Base-by-base conservation (phyloP, 2,329 filamentous ascomycete species). In the Talaromyces sp. region DNA sequence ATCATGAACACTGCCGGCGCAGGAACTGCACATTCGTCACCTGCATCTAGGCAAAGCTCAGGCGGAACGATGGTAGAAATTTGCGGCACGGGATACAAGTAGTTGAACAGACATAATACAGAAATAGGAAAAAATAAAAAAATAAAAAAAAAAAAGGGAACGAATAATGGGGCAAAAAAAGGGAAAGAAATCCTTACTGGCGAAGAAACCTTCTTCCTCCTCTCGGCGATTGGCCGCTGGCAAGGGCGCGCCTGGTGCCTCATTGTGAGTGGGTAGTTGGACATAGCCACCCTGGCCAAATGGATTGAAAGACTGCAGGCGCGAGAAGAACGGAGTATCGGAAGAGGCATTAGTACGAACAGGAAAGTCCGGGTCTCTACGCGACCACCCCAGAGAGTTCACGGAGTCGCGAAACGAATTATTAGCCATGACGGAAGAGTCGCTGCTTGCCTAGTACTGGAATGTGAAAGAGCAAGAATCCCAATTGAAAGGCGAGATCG, bases 201-300 rank as follows among this genome's bases (percentile, higher is more conserved):
- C 87, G 84, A 97, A 92, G 86, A 90, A 97, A 60, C 87, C 90
- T 76, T 97, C 94, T 71, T 97, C 93, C 75, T 97, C 94, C 70
- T 97, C 92, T 65, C 92, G 86, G 67, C 92, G 84, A 69, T 74
- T 90, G 57, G 90, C 85, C 56, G 91, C 91, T 47, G 93, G 93
- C 45, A 97, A 78, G 61, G 92, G 91, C 60, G 93, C 91, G 44
- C 91, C 91, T 32, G 90, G 81, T 62, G 83, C 82, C 70, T 96
- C 92, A 63, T 64, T 63, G 44, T 86, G 87, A 47, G 90, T 94
- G 51, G 94, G 93, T 45, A 99, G 85, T 72, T 89, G 87, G 62
- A 97, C 88, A 82, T 96, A 95, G 72, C 92, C 91, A 71, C 87
- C 83, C 51, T 70, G 63, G 51, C 86, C 85, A 73, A 97, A 97